Evolutionary conservation across 768 basidiomycete species (phyloP).

Genomic region (Trametes cubensis): DNA sequence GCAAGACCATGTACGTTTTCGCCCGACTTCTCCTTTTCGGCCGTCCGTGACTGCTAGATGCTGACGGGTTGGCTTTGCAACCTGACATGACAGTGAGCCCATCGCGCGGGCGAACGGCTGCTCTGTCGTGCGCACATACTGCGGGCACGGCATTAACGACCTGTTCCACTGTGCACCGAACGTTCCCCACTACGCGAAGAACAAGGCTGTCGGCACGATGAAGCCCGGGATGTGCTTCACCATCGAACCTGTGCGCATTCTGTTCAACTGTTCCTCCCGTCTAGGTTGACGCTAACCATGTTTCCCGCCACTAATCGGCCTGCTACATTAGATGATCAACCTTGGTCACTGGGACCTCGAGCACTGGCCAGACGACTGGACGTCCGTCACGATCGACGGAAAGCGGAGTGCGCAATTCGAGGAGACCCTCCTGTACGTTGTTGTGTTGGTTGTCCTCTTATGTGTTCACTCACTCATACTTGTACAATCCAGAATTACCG

Average conservation of each 20-base stretch:
- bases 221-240: slow-evolving; percentile 86
- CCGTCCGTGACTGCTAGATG: neutral
- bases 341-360: slow-evolving; percentile 76
- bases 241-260: slow-evolving; percentile 69
- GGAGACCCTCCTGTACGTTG: slow-evolving; percentile 87
- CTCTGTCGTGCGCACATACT: slow-evolving; percentile 89
- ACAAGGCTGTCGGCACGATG: slow-evolving; percentile 92
- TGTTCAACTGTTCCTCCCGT: too few species aligned
- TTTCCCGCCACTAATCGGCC: too few species aligned
- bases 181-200: slow-evolving; percentile 93
- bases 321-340: slow-evolving; percentile 78
- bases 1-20: slow-evolving; percentile 74
- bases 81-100: slow-evolving; percentile 61
- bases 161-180: slow-evolving; percentile 87
- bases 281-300: too few species aligned
- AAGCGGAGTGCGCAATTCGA: slow-evolving; percentile 95
- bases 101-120: slow-evolving; percentile 83
- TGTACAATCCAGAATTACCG: slow-evolving; percentile 69
- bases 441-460: neutral
- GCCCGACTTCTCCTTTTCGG: neutral
- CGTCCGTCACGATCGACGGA: slow-evolving; percentile 90
- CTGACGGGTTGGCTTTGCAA: neutral
- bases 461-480: slow-evolving; percentile 25
- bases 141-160: slow-evolving; percentile 87
- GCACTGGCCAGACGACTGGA: slow-evolving; percentile 97